Base-by-base conservation (phyloP, 345 rosid species). In the Noccaea bulbosa region DNA sequence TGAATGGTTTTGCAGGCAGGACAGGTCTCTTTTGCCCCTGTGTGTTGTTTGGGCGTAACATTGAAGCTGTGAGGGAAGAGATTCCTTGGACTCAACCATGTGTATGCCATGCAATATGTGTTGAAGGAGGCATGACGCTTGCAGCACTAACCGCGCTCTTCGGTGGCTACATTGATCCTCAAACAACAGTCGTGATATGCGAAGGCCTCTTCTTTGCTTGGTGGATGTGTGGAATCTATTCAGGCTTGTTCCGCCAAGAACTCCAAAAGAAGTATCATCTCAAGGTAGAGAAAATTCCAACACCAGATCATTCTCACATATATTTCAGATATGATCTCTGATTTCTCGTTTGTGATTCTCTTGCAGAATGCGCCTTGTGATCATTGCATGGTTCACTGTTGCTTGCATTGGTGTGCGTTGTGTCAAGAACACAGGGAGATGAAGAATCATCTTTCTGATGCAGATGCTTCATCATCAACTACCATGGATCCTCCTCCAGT, bases 341-440 rank as follows among this genome's bases (percentile, higher is more conserved):
- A 45, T 46, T 22, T 27, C 4, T 27, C 30, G 30, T 27, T 39
- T 75, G 46, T 69, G 38, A 30, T 24, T 50, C 30, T 20, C 11
- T 46, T 78, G 84, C 81, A 90, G 98, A 77, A 87, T 70, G 84
- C 96, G 0, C 97, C 96, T 0, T 93, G 97, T 40, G 88, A 88
- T 51, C 94, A 90, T 5, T 88, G 96, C 77, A 52, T 86, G 67
- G 97, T 88, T 52, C 96, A 93, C 54, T 88, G 96, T 63, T 88
- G 90, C 78, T 55, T 93, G 81, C 96, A 93, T 15, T 88, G 96
- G 93, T 88, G 96, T 71, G 98, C 98, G 5, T 48, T 93, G 74
- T 91, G 98, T 69, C 96, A 93, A 69, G 97, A 93, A 79, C 92
- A 87, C 72, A 82, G 97, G 39, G 96, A 93, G 85, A 87, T 87